phyloP scores from a whole-genome alignment of 2,329 filamentous ascomycete species.

The Botrytis porri region DNA sequence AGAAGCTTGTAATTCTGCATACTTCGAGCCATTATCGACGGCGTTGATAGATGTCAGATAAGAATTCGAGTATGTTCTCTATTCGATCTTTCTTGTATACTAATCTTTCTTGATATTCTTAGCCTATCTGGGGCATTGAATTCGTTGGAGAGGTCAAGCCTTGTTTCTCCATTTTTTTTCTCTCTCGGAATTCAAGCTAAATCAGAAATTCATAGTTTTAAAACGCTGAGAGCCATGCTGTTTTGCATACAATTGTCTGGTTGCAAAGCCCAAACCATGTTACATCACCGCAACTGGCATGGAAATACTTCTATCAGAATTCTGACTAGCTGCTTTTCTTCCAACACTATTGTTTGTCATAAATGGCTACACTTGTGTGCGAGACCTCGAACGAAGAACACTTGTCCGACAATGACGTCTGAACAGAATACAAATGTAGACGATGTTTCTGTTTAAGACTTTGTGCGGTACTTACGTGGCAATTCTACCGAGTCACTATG shows the following conservation, averaged over 20 bases:
- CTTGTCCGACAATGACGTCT: neutral
- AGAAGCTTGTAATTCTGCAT: neutral
- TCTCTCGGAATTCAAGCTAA: neutral
- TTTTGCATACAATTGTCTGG: neutral
- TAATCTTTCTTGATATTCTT: no score
- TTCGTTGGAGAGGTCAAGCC: neutral
- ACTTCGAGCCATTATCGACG: neutral
- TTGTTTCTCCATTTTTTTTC: neutral
- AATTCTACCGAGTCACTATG: neutral
- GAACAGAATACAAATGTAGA: neutral
- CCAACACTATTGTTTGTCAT: neutral
- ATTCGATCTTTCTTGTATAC: neutral
- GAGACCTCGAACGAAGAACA: neutral
- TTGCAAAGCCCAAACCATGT: neutral
- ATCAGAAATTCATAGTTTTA: neutral
- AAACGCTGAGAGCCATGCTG: no score
- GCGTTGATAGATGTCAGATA: neutral
- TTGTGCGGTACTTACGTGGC: neutral
- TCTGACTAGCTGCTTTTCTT: neutral
- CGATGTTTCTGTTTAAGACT: neutral
- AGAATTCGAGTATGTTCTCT: neutral
- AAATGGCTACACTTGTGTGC: neutral
- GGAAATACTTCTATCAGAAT: neutral
- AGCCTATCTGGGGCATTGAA: neutral
- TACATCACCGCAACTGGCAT: neutral